Base-by-base conservation (phyloP, 345 rosid genomes). In the Lepidium aucheri region DNA sequence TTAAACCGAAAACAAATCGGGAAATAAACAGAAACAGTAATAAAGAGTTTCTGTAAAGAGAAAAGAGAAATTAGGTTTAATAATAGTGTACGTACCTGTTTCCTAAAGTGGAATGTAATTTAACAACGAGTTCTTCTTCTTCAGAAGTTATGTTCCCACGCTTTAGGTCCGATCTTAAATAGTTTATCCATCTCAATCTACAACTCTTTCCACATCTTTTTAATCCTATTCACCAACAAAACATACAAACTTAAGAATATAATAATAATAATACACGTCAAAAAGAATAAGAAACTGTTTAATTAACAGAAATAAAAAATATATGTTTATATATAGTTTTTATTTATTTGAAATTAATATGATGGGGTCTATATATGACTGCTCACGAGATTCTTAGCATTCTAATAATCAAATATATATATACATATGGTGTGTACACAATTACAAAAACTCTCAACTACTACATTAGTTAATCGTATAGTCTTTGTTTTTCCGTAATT, bases 191-290 rank as follows among this genome's bases (percentile, higher is more conserved):
- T 72, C 98, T 75, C 68, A 92, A 74, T 69, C 96, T 74, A 78
- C 98, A 92, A 57, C 98, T 89, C 76, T 89, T 92, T 22, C 96
- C 98, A 24, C 98, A 92, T 74, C 98, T 85, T 56, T 83, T 68
- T 41, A 92, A 72, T 22, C 98, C 98, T 90, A 50, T 57, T 38
- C 24, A 20, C 32, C 26, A 13, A 17, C 2, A 0, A 18, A 12
- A n/a, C n/a, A n/a, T n/a, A n/a, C n/a, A n/a, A n/a, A n/a, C n/a
- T n/a, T n/a, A n/a, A n/a, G n/a, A n/a, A n/a, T n/a, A n/a, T n/a
- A 16, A 9, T 3, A 20, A 20, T 20, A 8, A 43, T 20, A 53
- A 4, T 7, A 16, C 12, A 60, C 4, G 16, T 47, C 59, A 9
- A 8, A n/a, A 5, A 18, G 9, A 43, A 16, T 2, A 9, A 20